These are phyloP conservation scores for Cercospora zeae-maydis DNA, from an alignment of 2,329 filamentous ascomycete genomes.

Conservation along the genomic window DNA sequence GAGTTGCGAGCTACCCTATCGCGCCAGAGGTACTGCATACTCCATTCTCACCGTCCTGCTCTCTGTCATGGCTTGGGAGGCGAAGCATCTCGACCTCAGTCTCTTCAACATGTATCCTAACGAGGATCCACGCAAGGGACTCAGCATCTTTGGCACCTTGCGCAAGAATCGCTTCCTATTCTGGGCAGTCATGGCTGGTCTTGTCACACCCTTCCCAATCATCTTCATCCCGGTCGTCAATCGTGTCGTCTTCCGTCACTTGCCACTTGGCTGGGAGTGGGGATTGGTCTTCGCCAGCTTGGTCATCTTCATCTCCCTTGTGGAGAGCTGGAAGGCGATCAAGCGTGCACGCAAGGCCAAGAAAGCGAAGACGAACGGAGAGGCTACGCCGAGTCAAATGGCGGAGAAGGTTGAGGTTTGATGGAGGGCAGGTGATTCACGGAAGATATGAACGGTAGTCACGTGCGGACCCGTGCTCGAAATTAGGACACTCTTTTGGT, in stretches of 20 bases:
- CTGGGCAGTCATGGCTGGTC: slow-evolving; percentile 43
- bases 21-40: slow-evolving; percentile 46
- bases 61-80: slow-evolving; percentile 49
- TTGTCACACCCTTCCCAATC: slow-evolving; percentile 44
- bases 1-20: slow-evolving; percentile 43
- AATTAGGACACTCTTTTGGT: neutral
- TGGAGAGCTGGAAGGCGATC: slow-evolving; percentile 47
- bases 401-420: neutral
- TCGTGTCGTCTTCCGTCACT: slow-evolving; percentile 45
- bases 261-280: slow-evolving; percentile 46
- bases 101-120: slow-evolving; percentile 47
- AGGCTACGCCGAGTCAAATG: slow-evolving; percentile 1
- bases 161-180: slow-evolving; percentile 43
- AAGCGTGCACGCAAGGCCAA: slow-evolving; percentile 35
- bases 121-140: slow-evolving; percentile 25
- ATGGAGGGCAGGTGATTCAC: neutral
- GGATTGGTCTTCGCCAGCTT: slow-evolving; percentile 43
- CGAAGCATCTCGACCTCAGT: slow-evolving; percentile 45
- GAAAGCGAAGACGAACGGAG: slow-evolving; percentile 5
- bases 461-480: neutral
- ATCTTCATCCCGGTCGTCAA: slow-evolving; percentile 48
- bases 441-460: neutral
- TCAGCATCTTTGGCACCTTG: slow-evolving; percentile 37
- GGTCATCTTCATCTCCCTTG: slow-evolving; percentile 41
- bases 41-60: slow-evolving; percentile 44